A percentile compares a stretch with the other conserved stretches of the same genome.
Evolutionary conservation across 2,329 filamentous ascomycete genomes (phyloP).

Genomic region (Ophiostoma sp.): DNA sequence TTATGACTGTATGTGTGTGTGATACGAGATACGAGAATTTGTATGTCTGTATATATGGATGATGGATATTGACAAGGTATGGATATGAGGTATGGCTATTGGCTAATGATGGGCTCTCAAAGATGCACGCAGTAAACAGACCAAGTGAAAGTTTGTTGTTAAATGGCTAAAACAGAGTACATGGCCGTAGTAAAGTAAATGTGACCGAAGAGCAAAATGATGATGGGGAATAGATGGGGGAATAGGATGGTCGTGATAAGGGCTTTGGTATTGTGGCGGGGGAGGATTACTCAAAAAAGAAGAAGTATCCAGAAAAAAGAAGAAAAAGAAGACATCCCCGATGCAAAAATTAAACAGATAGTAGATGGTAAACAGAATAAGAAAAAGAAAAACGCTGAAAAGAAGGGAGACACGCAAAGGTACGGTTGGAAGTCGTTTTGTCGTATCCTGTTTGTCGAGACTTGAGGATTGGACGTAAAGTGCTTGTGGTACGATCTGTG

Average conservation of each 20-base stretch:
- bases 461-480: not conserved
- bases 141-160: not conserved
- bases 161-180: not conserved
- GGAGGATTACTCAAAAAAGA: not conserved
- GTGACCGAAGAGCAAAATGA: slow-evolving; percentile 1
- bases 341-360: slow-evolving; percentile 12
- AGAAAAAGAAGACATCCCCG: slow-evolving; percentile 5
- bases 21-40: not conserved
- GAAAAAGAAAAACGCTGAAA: not conserved
- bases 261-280: slow-evolving; percentile 9
- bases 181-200: not conserved
- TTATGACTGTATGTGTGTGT: not conserved
- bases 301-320: not conserved
- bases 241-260: not conserved
- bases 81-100: not conserved
- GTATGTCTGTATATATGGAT: not conserved
- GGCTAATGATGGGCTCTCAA: not conserved
- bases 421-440: not conserved
- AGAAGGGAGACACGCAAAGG: not conserved
- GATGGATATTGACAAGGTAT: not conserved
- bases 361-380: slow-evolving; percentile 5
- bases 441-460: not conserved
- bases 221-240: too few relatives aligned
- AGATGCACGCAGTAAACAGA: slow-evolving; percentile 2
- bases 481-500: not conserved